Evolutionary conservation across 208 protist genomes (phyloP).

Genomic region (Trypanosoma lewisi): DNA sequence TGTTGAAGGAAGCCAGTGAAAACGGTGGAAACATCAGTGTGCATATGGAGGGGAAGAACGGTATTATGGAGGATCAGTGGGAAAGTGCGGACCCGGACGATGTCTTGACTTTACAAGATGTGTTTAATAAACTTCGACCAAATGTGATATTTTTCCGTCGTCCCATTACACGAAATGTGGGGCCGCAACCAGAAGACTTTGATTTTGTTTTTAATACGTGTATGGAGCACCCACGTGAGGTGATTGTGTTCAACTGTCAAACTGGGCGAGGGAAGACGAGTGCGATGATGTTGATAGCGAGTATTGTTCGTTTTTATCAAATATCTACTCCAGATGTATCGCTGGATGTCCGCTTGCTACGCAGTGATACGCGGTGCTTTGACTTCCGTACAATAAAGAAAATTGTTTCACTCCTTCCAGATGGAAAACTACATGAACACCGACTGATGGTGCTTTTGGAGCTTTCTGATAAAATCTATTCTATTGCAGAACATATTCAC

Average conservation of each 20-base stretch:
- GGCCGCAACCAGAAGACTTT: conserved; percentile 77
- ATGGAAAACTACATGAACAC: conserved; percentile 84
- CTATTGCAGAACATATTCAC: conserved; percentile 82
- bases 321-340: conserved; percentile 68
- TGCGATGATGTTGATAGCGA: conserved; percentile 85
- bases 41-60: conserved; percentile 56
- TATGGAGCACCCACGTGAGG: conserved; percentile 65
- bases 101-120: conserved; percentile 63
- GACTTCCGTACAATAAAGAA: conserved; percentile 85
- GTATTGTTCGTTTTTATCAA: conserved; percentile 90
- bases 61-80: conserved; percentile 86
- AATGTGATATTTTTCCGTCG: conserved; percentile 72
- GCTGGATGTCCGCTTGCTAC: conserved; percentile 66
- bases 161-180: conserved; percentile 80
- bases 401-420: conserved; percentile 83
- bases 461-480: conserved; percentile 83
- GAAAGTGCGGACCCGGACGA: conserved; percentile 56
- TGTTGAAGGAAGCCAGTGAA: conserved; percentile 75
- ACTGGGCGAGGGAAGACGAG: conserved; percentile 76
- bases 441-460: conserved; percentile 79
- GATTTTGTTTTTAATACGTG: conserved; percentile 84
- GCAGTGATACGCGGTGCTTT: conserved; percentile 37
- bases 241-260: conserved; percentile 89
- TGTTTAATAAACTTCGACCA: conserved; percentile 48
- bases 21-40: conserved; percentile 88